Evolutionary conservation across 495 filamentous ascomycete genomes (phyloP).

Genomic region (Lophium mytilinum): DNA sequence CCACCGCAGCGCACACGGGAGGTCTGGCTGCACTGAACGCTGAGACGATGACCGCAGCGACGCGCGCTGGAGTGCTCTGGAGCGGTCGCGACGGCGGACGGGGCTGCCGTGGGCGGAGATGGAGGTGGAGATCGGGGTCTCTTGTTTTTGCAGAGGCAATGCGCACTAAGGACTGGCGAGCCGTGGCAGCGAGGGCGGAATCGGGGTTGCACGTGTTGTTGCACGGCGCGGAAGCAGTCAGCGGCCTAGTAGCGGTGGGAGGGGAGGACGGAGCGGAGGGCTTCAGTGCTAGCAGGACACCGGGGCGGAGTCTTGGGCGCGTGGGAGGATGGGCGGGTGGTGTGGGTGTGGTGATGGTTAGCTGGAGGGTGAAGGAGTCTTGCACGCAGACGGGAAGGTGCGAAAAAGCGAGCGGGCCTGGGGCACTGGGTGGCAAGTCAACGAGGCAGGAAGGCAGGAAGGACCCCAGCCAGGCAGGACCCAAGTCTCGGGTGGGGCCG

Average conservation of each 20-base stretch:
- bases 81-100: too few species aligned
- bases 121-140: not conserved
- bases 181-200: constrained; percentile 1
- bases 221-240: constrained; percentile 4
- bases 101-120: not conserved
- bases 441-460: not conserved
- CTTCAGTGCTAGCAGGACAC: not conserved
- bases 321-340: constrained; percentile 1
- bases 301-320: not conserved
- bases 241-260: not conserved
- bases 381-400: constrained; percentile 21
- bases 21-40: too few species aligned
- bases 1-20: too few species aligned
- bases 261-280: not conserved
- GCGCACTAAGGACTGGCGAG: not conserved
- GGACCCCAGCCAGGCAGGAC: constrained; percentile 2
- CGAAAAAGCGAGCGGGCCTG: not conserved
- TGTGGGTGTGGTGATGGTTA: not conserved
- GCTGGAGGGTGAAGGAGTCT: not conserved
- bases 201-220: constrained; percentile 24
- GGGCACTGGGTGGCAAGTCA: not conserved
- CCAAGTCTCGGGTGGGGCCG: too few species aligned
- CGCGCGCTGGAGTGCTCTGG: not conserved
- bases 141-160: not conserved
- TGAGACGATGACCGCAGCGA: not conserved